Conservation (phyloP, 441 rosid genomes). For the Populus hybrid region DNA sequence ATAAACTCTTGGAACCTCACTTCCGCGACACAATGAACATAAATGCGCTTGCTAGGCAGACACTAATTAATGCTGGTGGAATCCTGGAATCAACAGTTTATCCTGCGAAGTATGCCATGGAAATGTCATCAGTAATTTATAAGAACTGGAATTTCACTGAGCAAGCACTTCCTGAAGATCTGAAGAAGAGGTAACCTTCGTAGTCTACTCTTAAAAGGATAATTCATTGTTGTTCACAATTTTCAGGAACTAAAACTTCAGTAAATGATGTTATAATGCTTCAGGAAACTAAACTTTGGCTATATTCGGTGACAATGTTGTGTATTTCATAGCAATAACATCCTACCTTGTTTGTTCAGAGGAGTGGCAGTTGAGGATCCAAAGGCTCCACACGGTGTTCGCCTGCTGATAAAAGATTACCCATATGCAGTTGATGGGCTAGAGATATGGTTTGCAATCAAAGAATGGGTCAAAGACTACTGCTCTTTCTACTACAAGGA, state of each 20-base stretch:
- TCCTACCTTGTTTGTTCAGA: constrained; percentile 27
- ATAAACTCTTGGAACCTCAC: constrained; percentile 68
- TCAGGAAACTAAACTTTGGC: too few species aligned
- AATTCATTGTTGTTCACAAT: not conserved
- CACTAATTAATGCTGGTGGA: constrained; percentile 64
- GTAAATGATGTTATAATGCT: too few species aligned
- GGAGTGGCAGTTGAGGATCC: constrained; percentile 66
- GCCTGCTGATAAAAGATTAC: constrained; percentile 58
- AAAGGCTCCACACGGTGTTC: constrained; percentile 48
- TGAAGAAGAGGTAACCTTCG: constrained; percentile 49
- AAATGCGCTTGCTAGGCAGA: constrained; percentile 60
- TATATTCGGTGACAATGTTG: not conserved
- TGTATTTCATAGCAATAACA: too few species aligned
- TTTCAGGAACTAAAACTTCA: not conserved
- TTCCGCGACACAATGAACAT: constrained; percentile 79
- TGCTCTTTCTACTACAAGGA: constrained; percentile 42
- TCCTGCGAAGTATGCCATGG: constrained; percentile 67
- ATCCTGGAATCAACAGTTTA: constrained; percentile 56
- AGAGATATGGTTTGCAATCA: constrained; percentile 52
- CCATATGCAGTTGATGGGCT: constrained; percentile 62
- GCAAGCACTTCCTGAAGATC: constrained; percentile 66
- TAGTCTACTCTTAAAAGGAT: not conserved
- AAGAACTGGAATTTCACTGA: constrained; percentile 58
- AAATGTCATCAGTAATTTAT: constrained; percentile 58
- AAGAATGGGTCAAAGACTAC: constrained; percentile 50